Conservation (phyloP, 768 basidiomycete genomes). For the Postia placenta region DNA sequence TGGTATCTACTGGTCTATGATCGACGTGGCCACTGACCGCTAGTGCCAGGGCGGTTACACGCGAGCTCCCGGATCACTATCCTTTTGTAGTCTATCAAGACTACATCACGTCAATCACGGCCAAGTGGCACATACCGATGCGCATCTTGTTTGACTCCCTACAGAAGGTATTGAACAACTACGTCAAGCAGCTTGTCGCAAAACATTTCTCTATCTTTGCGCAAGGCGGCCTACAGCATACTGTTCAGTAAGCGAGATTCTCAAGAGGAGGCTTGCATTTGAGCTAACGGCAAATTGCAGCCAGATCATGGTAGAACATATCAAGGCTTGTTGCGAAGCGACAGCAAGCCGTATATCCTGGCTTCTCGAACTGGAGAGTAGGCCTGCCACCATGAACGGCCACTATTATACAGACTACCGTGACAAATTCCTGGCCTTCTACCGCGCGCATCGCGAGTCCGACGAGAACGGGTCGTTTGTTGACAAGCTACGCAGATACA, state of each 20-base stretch:
- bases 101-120: conserved; percentile 40
- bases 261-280: not conserved
- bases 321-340: conserved; percentile 35
- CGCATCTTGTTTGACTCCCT: conserved; percentile 37
- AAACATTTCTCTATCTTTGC: conserved; percentile 47
- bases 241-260: conserved; percentile 33
- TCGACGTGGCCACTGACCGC: not conserved
- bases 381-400: conserved; percentile 43
- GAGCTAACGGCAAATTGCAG: conserved; percentile 25
- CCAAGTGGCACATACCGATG: conserved; percentile 45
- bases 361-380: conserved; percentile 43
- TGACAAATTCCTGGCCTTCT: conserved; percentile 23
- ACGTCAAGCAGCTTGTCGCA: conserved; percentile 38
- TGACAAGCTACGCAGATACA: not conserved
- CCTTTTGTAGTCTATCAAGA: conserved; percentile 54
- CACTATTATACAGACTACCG: conserved; percentile 44
- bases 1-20: conserved; percentile 16
- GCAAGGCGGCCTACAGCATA: conserved; percentile 45
- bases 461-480: conserved; percentile 8
- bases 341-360: conserved; percentile 39
- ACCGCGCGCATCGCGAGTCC: conserved; percentile 15
- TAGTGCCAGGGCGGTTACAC: conserved; percentile 52
- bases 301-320: conserved; percentile 43
- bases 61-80: conserved; percentile 63
- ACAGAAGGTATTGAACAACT: conserved; percentile 28